Evolutionary conservation across 1,139 yeast genomes (phyloP), one percentile per base, ranked within the genome.

Genomic region (Kurtzmaniella quercitrusa): DNA sequence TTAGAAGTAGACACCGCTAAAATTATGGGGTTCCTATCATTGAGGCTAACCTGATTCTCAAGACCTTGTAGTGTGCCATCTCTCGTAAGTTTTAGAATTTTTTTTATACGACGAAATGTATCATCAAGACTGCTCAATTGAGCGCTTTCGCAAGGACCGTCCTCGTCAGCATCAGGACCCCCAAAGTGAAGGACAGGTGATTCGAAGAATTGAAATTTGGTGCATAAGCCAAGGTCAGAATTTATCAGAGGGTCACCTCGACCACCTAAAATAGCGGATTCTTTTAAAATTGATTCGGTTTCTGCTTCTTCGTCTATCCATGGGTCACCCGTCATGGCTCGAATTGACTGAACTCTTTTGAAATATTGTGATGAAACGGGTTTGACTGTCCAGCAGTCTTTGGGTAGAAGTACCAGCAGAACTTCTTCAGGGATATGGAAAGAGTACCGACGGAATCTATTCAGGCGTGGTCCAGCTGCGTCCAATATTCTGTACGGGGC

Each of bases 311-410:
- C 71, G 39, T 70, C 62, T 2, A 72, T 53, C 47, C 57, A 51
- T 3, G 57, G 54, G 48, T 70, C 71, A 0, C 84, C 84, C 3
- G 77, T 71, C 42, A 80, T 66, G 12, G 74, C 75, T 17, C 61
- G 55, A 2, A 81, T 49, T 2, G 78, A 68, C 20, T 62, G 59
- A 1, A 83, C 88, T 12, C 63, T 63, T 45, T 69, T 66, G 60
- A 84, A 83, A 47, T 61, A 68, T 4, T 50, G 49, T 1, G 66
- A 57, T 12, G 59, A 54, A 1, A 82, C 56, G 1, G 69, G 66
- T 39, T 65, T 66, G 11, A 71, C 60, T 1, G 85, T 72, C 88
- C 88, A 82, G 41, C 78, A 78, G 47, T 72, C 76, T 39, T 78
- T 82, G 5, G 61, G 63, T 22, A 80, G 50, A 11, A 69, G 50